Percentiles rank a stretch among this genome's conserved stretches.
These are phyloP conservation scores for Calonectria pteridis DNA, from an alignment of 2,329 filamentous ascomycete genomes.

Conservation along the genomic window DNA sequence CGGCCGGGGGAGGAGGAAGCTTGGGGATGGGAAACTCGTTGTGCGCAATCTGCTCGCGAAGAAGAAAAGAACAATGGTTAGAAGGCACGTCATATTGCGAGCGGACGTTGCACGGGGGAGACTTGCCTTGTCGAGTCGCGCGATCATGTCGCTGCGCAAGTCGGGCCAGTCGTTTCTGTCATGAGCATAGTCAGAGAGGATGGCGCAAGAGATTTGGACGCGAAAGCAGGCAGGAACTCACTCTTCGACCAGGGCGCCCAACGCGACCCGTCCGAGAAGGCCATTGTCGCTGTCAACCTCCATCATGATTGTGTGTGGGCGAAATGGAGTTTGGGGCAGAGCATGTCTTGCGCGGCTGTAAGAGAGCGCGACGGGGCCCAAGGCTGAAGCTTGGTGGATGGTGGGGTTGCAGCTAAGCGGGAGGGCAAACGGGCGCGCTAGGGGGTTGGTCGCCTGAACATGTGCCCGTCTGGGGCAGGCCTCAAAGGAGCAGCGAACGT, in stretches of 20 bases:
- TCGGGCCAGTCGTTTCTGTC: constrained; percentile 76
- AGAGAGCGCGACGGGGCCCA: constrained; percentile 6
- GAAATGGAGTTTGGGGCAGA: constrained; percentile 23
- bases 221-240: constrained; percentile 52
- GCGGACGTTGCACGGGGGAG: not conserved
- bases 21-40: constrained; percentile 81
- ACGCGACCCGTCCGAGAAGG: constrained; percentile 61
- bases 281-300: constrained; percentile 68
- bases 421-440: constrained; percentile 27
- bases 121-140: constrained; percentile 73
- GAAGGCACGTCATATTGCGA: not conserved
- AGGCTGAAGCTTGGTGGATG: constrained; percentile 29
- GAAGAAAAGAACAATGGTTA: constrained; percentile 15
- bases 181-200: constrained; percentile 46
- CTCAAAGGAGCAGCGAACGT: not conserved
- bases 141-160: constrained; percentile 74
- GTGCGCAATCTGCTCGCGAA: constrained; percentile 73
- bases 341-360: constrained; percentile 19
- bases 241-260: constrained; percentile 67
- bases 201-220: constrained; percentile 26
- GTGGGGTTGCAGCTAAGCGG: constrained; percentile 47
- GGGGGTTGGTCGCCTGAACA: not conserved
- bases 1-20: constrained; percentile 60
- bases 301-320: constrained; percentile 55
- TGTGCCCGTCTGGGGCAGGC: not conserved